phyloP scores from a whole-genome alignment of 441 rosid genomes.

The Jatropha podagrica region DNA sequence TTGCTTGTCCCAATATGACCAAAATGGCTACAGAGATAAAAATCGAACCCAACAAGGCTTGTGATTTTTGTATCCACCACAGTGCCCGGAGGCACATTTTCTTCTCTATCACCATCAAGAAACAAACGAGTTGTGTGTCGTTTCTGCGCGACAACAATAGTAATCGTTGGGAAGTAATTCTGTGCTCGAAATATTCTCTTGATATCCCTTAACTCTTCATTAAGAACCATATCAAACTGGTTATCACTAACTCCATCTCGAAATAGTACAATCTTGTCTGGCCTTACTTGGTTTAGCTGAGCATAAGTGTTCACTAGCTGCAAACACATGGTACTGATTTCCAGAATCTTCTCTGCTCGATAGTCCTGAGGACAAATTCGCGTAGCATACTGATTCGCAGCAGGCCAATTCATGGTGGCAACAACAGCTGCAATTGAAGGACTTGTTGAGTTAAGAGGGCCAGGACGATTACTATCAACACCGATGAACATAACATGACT shows the following conservation, averaged over 20 bases:
- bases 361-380: conserved; percentile 53
- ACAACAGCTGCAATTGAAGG: conserved; percentile 83
- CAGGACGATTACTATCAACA: conserved; percentile 80
- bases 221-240: conserved; percentile 82
- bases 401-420: conserved; percentile 72
- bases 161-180: conserved; percentile 51
- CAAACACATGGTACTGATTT: conserved; percentile 54
- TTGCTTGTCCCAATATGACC: conserved; percentile 81
- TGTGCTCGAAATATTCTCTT: conserved; percentile 37
- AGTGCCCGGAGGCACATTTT: conserved; percentile 72
- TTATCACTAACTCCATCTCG: conserved; percentile 84
- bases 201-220: conserved; percentile 54
- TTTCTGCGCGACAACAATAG: conserved; percentile 68
- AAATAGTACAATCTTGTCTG: conserved; percentile 55
- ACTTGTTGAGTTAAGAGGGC: conserved; percentile 41
- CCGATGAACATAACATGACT: conserved; percentile 71
- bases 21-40: conserved; percentile 71
- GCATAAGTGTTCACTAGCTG: conserved; percentile 52
- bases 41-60: conserved; percentile 59
- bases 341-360: conserved; percentile 50
- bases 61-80: conserved; percentile 65
- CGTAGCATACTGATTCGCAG: conserved; percentile 60
- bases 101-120: conserved; percentile 27
- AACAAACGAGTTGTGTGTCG: conserved; percentile 77
- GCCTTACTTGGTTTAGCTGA: conserved; percentile 36